These are phyloP conservation scores for Fabrea salina DNA, from an alignment of 169 alveolate species.

Conservation along the genomic window DNA sequence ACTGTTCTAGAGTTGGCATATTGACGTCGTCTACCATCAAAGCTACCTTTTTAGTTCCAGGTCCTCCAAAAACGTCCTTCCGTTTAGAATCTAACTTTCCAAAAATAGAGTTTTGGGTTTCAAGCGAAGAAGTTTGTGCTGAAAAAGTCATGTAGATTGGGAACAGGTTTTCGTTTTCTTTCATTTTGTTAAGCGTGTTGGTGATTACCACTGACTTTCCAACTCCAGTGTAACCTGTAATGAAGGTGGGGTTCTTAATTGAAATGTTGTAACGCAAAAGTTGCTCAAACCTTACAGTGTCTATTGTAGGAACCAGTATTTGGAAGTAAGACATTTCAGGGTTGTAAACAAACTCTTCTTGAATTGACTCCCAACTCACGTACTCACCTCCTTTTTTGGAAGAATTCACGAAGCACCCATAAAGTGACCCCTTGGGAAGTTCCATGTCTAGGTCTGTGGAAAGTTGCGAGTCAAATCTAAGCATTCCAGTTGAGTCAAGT, in stretches of 20 bases:
- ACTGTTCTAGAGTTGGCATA: slow-evolving; percentile 84
- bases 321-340: slow-evolving; percentile 74
- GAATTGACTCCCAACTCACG: slow-evolving; percentile 73
- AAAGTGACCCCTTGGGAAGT: slow-evolving; percentile 53
- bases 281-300: slow-evolving; percentile 81
- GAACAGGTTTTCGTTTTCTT: slow-evolving; percentile 67
- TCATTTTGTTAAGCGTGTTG: slow-evolving; percentile 70
- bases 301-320: slow-evolving; percentile 84
- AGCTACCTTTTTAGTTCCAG: slow-evolving; percentile 72
- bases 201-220: slow-evolving; percentile 90
- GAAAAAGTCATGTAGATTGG: slow-evolving; percentile 85
- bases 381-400: slow-evolving; percentile 40
- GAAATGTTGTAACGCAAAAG: slow-evolving; percentile 70
- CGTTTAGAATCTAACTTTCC: slow-evolving; percentile 84
- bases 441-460: slow-evolving; percentile 4
- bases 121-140: slow-evolving; percentile 89
- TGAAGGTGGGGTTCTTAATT: slow-evolving; percentile 68
- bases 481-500: slow-evolving; percentile 59
- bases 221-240: slow-evolving; percentile 90
- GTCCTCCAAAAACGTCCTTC: slow-evolving; percentile 78
- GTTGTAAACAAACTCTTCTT: slow-evolving; percentile 72
- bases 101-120: slow-evolving; percentile 88
- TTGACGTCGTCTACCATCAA: slow-evolving; percentile 86
- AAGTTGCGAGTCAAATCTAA: slow-evolving; percentile 49
- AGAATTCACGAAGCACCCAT: slow-evolving; percentile 73